A percentile compares a stretch with the other conserved stretches of the same genome.
Evolutionary conservation across 169 alveolate species (phyloP).

Genomic region (Plasmodium gallinaceum): DNA sequence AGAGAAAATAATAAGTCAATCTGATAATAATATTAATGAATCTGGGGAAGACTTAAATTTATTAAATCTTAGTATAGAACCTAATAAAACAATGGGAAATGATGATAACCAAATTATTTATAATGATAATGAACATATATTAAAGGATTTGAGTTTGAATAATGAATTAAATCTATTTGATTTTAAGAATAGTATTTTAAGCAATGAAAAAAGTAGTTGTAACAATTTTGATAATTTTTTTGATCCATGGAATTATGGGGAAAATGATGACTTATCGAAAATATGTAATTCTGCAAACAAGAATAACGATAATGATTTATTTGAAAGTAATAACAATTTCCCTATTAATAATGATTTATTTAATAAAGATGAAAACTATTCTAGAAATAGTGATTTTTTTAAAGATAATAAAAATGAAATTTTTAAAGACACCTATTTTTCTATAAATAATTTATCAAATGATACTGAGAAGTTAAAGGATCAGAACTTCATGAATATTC

Average conservation of each 20-base stretch:
- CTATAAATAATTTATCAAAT: background rate
- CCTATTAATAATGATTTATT: background rate
- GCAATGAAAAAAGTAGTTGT: background rate
- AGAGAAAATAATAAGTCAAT: background rate
- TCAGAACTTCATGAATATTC: background rate
- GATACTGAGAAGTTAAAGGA: background rate
- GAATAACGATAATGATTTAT: background rate
- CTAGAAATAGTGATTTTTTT: background rate
- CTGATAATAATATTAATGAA: background rate
- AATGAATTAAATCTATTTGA: slow-evolving; percentile 7
- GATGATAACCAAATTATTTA: background rate
- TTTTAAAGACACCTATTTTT: background rate
- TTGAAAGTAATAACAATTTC: background rate
- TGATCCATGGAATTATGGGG: slow-evolving; percentile 50
- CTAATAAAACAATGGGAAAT: background rate
- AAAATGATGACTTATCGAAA: background rate
- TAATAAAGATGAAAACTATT: background rate
- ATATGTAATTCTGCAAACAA: background rate
- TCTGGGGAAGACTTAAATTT: background rate
- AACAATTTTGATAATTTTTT: slow-evolving; percentile 17
- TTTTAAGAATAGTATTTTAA: background rate
- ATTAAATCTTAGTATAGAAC: background rate
- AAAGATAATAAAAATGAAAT: background rate
- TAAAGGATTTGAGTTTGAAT: background rate
- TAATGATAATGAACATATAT: background rate